Evolutionary conservation across 2,329 filamentous ascomycete genomes (phyloP), one percentile per base, ranked within the genome.

Genomic region (Alternaria triticina): DNA sequence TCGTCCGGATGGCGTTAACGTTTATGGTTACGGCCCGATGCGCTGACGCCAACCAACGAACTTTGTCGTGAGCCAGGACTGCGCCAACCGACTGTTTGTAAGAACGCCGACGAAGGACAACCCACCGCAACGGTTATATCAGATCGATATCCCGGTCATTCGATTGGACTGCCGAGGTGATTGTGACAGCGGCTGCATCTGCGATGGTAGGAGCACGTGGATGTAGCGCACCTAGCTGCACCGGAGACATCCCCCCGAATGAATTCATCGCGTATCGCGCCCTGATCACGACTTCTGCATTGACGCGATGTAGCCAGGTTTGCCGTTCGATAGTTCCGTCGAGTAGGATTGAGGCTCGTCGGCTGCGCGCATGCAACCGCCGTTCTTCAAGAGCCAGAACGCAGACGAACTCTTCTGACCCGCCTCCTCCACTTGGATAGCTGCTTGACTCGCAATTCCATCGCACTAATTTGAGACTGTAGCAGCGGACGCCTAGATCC

Each of bases 1-100:
- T 5, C 52, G 45, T 45, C 22, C 61, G 61, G 61, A 15, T 44
- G 45, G 23, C 28, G 30, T 55, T 51, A 22, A 54, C 59, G 44
- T 46, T 50, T 43, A 28, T 43, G 45, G 59, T 56, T 54, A 62
- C 59, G 57, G 55, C 59, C 59, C 61, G 61, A 43, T 52, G 59
- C 62, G 47, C 56, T 44, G 27, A 33, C 36, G 54, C 62, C 62
- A 56, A 40, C 25, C 43, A 43, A 43, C 17, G 51, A 25, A 46
- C 59, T 40, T 60, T 61, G 58, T 33, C 43, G 33, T n/a, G 13
- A 33, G 54, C 44, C 54, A 20, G 25, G 25, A 20, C 51, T 45
- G 55, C 59, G 20, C 59, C 54, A 59, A 52, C 46, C 50, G 54
- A 28, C 15, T 46, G n/a, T 56, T 25, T 30, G 8, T 33, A 25